Base-by-base conservation (phyloP, 331 rosid genomes). In the Stylosanthes scabra region DNA sequence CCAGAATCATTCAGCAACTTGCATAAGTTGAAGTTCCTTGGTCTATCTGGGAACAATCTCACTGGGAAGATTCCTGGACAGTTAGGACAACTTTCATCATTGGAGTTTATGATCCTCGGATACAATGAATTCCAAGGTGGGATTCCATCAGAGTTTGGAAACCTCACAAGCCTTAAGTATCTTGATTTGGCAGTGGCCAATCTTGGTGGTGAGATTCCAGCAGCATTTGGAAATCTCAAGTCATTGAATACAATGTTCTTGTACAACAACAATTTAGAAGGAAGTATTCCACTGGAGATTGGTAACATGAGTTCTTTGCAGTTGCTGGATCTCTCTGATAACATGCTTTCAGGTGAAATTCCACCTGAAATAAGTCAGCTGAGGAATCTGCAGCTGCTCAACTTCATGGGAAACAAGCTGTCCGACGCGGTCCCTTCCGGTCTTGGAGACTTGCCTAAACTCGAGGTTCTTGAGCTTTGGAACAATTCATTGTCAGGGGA, bases 141-240 rank as follows among this genome's bases (percentile, higher is more conserved):
- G 15, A 84, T 95, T 81, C 97, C 97, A 29, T 10, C 8, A 20
- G 96, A 84, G 67, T 91, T 95, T 77, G 93, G 97, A 65, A 90
- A 95, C 39, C 97, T 95, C 70, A 86, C 93, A 63, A 86, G 75
- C 70, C 85, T 95, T 28, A 86, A 82, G 79, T 95, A 91, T 79
- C 96, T 95, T 82, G 99, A 95, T 86, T 84, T 95, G 75, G 92
- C 99, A 59, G 84, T 80, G 55, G 93, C 97, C 16, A 91, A 88
- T 83, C 96, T 91, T 72, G 82, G 92, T 63, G 91, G 87, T 73
- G 81, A 87, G 83, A 80, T 95, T 86, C 97, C 99, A 44, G 71
- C 77, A 59, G 85, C 69, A 79, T 52, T 95, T 50, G 96, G 97
- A 66, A 80, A 77, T 42, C 89, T 95, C 11, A 73, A 83, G 76